Evolutionary conservation across 1,284 basidiomycete genomes (phyloP).

Genomic region (Cutaneotrichosporon mucoides): DNA sequence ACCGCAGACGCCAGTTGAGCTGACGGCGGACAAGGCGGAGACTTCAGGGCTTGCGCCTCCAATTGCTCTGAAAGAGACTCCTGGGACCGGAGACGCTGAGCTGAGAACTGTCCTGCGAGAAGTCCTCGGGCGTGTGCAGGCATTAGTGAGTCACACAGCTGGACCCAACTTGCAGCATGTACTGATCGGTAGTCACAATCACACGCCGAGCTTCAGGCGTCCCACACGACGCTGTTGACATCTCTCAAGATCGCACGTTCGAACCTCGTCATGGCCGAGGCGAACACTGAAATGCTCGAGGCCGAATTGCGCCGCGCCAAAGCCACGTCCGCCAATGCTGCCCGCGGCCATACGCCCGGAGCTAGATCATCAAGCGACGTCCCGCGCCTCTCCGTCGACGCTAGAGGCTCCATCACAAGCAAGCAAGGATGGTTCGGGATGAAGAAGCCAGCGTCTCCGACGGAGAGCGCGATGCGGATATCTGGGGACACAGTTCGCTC

Average conservation of each 20-base stretch:
- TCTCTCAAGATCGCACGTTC: conserved; percentile 76
- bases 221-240: conserved; percentile 60
- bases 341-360: not conserved
- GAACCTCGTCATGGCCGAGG: conserved; percentile 76
- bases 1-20: not conserved
- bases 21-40: not conserved
- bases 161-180: not conserved
- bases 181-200: conserved; percentile 34
- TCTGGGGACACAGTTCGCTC: not conserved
- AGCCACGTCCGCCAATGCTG: conserved; percentile 3
- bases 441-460: not conserved
- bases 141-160: conserved; percentile 57
- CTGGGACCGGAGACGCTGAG: conserved; percentile 56
- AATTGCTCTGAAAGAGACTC: not conserved
- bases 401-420: not conserved
- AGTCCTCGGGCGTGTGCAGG: conserved; percentile 64
- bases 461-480: not conserved
- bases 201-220: conserved; percentile 37
- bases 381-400: not conserved
- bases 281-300: conserved; percentile 90
- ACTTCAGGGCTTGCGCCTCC: not conserved
- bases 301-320: conserved; percentile 64
- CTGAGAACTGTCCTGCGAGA: conserved; percentile 64
- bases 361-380: not conserved
- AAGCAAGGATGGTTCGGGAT: not conserved